phyloP scores from a whole-genome alignment of 371 early-diverging fungal genomes.

The Circinella umbellata region DNA sequence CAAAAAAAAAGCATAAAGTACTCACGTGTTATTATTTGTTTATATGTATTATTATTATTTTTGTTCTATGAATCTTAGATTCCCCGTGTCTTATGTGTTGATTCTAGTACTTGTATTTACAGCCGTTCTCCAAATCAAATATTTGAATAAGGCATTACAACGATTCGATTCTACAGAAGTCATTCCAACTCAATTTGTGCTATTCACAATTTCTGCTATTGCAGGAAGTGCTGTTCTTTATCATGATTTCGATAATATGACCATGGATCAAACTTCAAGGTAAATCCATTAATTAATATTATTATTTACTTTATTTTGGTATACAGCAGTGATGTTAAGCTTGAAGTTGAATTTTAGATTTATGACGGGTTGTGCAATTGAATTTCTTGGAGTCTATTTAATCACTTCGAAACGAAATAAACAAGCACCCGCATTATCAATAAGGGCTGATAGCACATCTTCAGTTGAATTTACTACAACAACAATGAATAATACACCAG shows the following conservation, averaged over 20 bases:
- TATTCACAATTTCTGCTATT: conserved; percentile 79
- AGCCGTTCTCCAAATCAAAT: conserved; percentile 75
- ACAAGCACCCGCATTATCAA: conserved; percentile 11
- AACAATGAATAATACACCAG: not conserved
- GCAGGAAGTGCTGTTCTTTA: conserved; percentile 75
- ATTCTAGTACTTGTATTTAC: conserved; percentile 66
- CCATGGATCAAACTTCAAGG: conserved; percentile 48
- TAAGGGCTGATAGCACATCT: conserved; percentile 14
- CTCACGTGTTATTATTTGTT: not conserved
- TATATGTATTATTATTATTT: too few species aligned
- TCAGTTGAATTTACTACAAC: conserved; percentile 10
- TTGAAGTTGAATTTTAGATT: conserved; percentile 34
- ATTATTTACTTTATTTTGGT: not conserved
- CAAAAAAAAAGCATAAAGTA: not conserved
- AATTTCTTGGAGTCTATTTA: conserved; percentile 77
- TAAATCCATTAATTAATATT: not conserved
- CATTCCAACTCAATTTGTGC: conserved; percentile 82
- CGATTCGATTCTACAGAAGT: conserved; percentile 78
- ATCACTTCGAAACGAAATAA: conserved; percentile 67
- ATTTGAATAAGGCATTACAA: conserved; percentile 73
- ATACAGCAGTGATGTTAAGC: not conserved
- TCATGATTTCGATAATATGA: conserved; percentile 73
- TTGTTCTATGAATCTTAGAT: conserved; percentile 22
- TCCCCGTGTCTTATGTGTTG: conserved; percentile 69
- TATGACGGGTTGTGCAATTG: conserved; percentile 65